Evolutionary conservation across 75 land plant genomes (phyloP).

Genomic region (Sequoia sempervirens): DNA sequence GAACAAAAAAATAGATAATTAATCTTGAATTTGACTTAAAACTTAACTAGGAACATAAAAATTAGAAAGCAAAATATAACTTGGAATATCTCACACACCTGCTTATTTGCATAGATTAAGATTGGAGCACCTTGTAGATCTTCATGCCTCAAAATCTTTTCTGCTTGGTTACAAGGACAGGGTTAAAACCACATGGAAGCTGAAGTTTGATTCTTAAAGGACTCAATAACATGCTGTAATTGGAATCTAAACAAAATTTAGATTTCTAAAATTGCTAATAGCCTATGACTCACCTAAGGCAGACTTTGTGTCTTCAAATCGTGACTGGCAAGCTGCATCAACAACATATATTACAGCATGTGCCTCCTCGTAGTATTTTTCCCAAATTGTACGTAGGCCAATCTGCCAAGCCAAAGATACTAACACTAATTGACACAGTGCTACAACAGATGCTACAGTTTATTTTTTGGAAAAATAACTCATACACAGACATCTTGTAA

Average conservation of each 20-base stretch:
- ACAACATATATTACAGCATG: constrained; percentile 94
- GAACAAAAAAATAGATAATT: not conserved
- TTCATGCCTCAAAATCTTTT: constrained; percentile 81
- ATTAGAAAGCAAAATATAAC: constrained; percentile 3
- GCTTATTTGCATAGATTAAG: constrained; percentile 87
- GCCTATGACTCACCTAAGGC: constrained; percentile 55
- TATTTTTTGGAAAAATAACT: not conserved
- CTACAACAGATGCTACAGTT: not conserved
- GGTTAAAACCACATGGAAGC: not conserved
- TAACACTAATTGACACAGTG: not conserved
- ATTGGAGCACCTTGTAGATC: constrained; percentile 89
- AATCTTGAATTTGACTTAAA: not conserved
- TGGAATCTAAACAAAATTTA: not conserved
- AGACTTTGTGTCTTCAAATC: constrained; percentile 91
- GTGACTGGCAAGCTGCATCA: constrained; percentile 79
- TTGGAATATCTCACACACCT: constrained; percentile 32
- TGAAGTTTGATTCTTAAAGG: constrained; percentile 1
- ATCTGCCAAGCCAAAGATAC: constrained; percentile 38
- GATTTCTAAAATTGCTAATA: not conserved
- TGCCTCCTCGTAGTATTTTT: constrained; percentile 96
- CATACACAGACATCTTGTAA: not conserved
- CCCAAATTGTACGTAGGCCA: constrained; percentile 95
- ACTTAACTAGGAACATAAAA: not conserved
- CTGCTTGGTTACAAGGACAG: constrained; percentile 28
- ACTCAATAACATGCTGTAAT: not conserved